These are phyloP conservation scores for Huntiella decipiens DNA, from an alignment of 2,329 filamentous ascomycete genomes.

Conservation along the genomic window DNA sequence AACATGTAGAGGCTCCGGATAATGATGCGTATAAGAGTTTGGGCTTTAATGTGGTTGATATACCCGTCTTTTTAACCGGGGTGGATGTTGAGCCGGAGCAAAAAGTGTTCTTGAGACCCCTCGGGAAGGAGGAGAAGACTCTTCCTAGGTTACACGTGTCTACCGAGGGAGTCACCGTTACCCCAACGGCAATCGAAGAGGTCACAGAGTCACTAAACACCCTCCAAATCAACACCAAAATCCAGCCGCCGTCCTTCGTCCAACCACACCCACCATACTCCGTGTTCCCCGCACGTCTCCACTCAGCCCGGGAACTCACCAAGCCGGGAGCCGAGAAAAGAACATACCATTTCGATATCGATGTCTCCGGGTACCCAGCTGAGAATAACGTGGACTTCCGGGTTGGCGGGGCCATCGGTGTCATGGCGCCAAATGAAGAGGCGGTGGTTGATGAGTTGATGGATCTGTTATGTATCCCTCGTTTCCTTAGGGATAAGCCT, in stretches of 20 bases:
- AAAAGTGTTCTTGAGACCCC: conserved; percentile 49
- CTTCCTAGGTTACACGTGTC: conserved; percentile 6
- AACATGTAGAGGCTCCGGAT: conserved; percentile 43
- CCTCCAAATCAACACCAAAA: conserved; percentile 26
- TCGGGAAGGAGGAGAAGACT: conserved; percentile 20
- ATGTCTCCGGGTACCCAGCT: conserved; percentile 82
- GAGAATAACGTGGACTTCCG: conserved; percentile 81
- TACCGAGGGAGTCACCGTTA: conserved; percentile 2
- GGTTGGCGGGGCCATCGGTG: conserved; percentile 85
- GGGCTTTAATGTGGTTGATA: conserved; percentile 52
- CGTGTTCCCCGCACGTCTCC: conserved; percentile 76
- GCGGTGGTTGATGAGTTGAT: conserved; percentile 66
- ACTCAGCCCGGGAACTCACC: conserved; percentile 71
- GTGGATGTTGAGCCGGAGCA: conserved; percentile 46
- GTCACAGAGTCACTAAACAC: conserved; percentile 3
- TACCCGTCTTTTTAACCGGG: conserved; percentile 55
- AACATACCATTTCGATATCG: conserved; percentile 92
- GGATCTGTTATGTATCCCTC: conserved; percentile 62
- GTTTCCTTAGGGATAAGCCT: conserved; percentile 66
- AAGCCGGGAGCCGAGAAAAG: conserved; percentile 81
- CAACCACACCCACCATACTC: conserved; percentile 88
- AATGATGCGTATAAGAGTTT: conserved; percentile 73
- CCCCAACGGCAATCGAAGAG: neutral
- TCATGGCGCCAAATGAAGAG: conserved; percentile 72
- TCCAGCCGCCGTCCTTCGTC: conserved; percentile 72